A percentile compares a stretch with the other conserved stretches of the same genome.
Conservation (phyloP, 2,329 filamentous ascomycete species). For the Tricladium varicosporioides region DNA sequence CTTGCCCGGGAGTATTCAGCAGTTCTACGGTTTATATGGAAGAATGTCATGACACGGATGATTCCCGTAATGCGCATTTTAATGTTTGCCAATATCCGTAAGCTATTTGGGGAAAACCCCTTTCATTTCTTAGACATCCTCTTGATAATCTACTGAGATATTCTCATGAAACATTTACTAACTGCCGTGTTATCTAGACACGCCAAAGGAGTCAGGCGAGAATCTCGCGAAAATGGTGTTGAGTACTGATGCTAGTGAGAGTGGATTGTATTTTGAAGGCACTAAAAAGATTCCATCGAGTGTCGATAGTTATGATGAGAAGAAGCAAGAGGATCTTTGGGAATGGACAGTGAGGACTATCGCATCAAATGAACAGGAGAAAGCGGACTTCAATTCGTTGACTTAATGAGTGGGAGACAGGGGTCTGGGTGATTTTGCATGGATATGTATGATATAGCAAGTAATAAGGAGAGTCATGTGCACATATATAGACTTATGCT, state of each 20-base stretch:
- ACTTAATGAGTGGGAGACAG: too few species aligned
- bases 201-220: constrained; percentile 39
- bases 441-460: too few species aligned
- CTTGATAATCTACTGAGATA: too few species aligned
- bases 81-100: constrained; percentile 36
- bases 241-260: constrained; percentile 34
- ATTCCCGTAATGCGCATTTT: constrained; percentile 38
- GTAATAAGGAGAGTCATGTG: too few species aligned
- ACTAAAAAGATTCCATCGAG: constrained; percentile 40
- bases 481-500: too few species aligned
- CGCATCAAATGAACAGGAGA: too few species aligned
- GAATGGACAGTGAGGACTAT: constrained; percentile 43
- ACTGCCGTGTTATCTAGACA: constrained; percentile 19
- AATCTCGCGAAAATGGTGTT: constrained; percentile 42
- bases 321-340: constrained; percentile 49
- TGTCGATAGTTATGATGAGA: constrained; percentile 41
- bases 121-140: too few species aligned
- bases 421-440: too few species aligned
- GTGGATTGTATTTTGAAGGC: constrained; percentile 45
- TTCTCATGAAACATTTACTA: too few species aligned
- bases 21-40: constrained; percentile 36
- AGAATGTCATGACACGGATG: constrained; percentile 35
- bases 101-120: too few species aligned
- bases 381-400: too few species aligned
- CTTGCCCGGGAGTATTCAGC: constrained; percentile 36